Percentiles rank a stretch among this genome's conserved stretches.
phyloP scores from a whole-genome alignment of 805 yeast species.

The Candida coquimbonensis region DNA sequence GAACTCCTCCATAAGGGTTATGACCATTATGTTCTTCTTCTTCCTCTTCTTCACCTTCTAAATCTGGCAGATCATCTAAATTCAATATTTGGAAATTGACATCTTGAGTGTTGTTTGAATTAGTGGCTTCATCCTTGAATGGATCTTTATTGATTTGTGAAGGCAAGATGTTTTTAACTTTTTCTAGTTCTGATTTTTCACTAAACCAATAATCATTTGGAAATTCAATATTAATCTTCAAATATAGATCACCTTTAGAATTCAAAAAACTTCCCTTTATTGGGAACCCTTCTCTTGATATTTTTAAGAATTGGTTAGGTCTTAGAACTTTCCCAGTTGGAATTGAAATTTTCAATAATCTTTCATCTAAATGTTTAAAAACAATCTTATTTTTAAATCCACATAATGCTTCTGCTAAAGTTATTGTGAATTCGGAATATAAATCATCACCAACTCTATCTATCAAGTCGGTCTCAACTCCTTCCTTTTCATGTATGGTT shows the following conservation, averaged over 20 bases:
- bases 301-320: conserved; percentile 63
- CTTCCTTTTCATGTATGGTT: conserved; percentile 41
- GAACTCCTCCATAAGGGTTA: conserved; percentile 5
- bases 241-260: conserved; percentile 60
- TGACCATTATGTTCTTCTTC: conserved; percentile 8
- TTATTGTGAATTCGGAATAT: conserved; percentile 48
- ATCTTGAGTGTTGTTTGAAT: conserved; percentile 25
- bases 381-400: conserved; percentile 65
- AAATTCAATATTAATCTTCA: conserved; percentile 67
- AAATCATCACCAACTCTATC: conserved; percentile 58
- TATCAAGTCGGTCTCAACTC: conserved; percentile 29
- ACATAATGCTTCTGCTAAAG: conserved; percentile 76
- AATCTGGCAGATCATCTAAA: conserved; percentile 20
- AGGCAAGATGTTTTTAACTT: conserved; percentile 51
- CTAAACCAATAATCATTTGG: conserved; percentile 82
- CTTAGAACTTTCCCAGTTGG: conserved; percentile 76
- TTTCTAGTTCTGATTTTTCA: conserved; percentile 58
- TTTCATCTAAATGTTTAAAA: conserved; percentile 71
- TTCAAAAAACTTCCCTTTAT: conserved; percentile 24
- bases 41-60: conserved; percentile 17
- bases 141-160: conserved; percentile 10
- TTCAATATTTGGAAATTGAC: conserved; percentile 20
- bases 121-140: conserved; percentile 14
- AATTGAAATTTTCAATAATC: conserved; percentile 55
- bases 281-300: conserved; percentile 84